These are phyloP conservation scores for Zymoseptoria ardabiliae DNA, from an alignment of 2,329 filamentous ascomycete genomes.

Conservation along the genomic window DNA sequence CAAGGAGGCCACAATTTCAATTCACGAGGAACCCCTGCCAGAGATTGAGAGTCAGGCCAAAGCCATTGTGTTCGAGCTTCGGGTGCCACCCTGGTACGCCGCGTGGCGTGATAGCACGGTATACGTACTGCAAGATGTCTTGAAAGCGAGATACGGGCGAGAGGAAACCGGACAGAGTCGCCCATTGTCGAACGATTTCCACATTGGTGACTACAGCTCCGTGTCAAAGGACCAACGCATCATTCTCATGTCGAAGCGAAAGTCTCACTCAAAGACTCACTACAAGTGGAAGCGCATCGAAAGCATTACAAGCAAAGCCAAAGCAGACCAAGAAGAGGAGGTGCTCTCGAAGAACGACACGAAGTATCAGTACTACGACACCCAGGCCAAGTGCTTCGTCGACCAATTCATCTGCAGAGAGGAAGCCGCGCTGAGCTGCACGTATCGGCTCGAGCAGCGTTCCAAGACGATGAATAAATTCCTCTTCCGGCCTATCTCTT, in stretches of 20 bases:
- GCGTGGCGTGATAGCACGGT: conserved; percentile 40
- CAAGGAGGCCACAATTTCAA: conserved; percentile 27
- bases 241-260: conserved; percentile 39
- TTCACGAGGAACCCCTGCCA: conserved; percentile 47
- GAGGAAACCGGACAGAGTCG: not conserved
- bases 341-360: conserved; percentile 44
- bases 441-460: not conserved
- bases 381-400: not conserved
- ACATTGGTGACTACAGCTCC: not conserved
- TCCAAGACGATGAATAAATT: not conserved
- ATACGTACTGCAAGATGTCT: not conserved
- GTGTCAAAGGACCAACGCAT: conserved; percentile 16
- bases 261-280: conserved; percentile 44
- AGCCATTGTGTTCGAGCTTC: conserved; percentile 46
- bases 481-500: not conserved
- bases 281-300: conserved; percentile 31
- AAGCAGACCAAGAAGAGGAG: conserved; percentile 24
- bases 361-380: conserved; percentile 44
- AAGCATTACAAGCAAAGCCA: conserved; percentile 32
- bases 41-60: conserved; percentile 29
- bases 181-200: not conserved
- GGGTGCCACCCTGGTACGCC: conserved; percentile 36
- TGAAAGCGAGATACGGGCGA: not conserved
- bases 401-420: not conserved
- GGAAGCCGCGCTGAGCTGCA: not conserved